Evolutionary conservation across 352 stramenopile genomes (phyloP), one percentile per base, ranked within the genome.

Genomic region (Globisporangium ultimum): DNA sequence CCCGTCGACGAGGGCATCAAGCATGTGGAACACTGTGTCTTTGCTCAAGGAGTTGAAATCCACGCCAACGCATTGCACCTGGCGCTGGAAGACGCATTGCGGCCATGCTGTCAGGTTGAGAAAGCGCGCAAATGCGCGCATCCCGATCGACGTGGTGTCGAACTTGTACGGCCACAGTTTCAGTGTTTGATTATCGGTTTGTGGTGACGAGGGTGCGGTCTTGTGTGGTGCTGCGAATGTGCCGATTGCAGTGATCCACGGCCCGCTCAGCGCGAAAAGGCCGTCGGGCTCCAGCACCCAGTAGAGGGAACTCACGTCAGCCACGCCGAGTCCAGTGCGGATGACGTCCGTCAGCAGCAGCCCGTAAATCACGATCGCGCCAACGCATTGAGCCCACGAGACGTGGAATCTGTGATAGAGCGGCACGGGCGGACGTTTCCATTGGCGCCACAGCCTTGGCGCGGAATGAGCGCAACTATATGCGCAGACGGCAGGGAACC

Each of bases 331-430:
- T 15, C 32, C 49, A 10, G 48, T 54, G 32, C 49, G n/a, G n/a
- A 40, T 28, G 49, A 45, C 12, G 28, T 45, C 32, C 3, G 49
- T 55, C 28, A 55, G 49, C 32, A 55, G 49, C 32, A 55, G 28
- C n/a, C 28, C 28, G 49, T 45, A 55, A 18, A 55, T 24, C 28
- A 45, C 28, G 49, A 43, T 12, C 28, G 32, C 32, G 17, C 21
- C 28, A 9, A 45, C 17, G 10, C 22, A 61, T 48, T 18, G 54
- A 42, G 43, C 66, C 49, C 15, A 24, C 22, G 48, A 53, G 14
- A 41, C 18, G 22, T 41, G 22, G 15, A 41, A 53, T 18, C 13
- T 32, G 48, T 32, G 48, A 22, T 53, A 38, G 9, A 55, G 50
- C 18, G 50, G 32, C 12, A 21, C 18, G 1, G 18, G 18, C n/a